Conservation (phyloP, 2,329 filamentous ascomycete species). For the Acephala macrosclerotiorum region DNA sequence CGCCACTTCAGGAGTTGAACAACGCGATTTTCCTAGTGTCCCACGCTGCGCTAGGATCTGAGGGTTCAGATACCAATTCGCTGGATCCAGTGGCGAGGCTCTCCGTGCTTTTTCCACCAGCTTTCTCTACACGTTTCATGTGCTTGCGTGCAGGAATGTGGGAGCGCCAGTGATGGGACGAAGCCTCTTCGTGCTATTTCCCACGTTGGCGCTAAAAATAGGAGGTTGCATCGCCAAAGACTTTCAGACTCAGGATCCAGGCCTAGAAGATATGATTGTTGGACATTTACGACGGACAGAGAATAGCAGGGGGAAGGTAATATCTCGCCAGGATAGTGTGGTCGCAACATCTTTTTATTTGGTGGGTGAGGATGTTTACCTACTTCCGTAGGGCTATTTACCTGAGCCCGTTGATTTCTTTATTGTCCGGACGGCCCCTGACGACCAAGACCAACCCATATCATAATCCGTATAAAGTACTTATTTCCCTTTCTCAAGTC, state of each 20-base stretch:
- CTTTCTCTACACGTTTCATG: conserved; percentile 6
- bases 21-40: not conserved
- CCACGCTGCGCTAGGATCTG: conserved; percentile 1
- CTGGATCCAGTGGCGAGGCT: conserved; percentile 1
- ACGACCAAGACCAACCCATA: not conserved
- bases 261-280: not conserved
- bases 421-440: conserved; percentile 1
- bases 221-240: not conserved
- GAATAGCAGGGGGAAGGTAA: not conserved
- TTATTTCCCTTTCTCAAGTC: conserved; percentile 12
- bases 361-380: conserved; percentile 5
- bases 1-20: not conserved
- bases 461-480: not conserved
- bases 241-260: not conserved
- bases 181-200: conserved; percentile 2
- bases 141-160: conserved; percentile 11
- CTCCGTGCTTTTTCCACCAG: not conserved
- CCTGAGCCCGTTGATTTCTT: conserved; percentile 3
- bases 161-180: conserved; percentile 7
- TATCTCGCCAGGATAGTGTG: not conserved
- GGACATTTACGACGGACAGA: not conserved
- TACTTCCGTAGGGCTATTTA: conserved; percentile 8
- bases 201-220: conserved; percentile 8
- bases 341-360: not conserved
- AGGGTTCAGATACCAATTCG: not conserved